These are phyloP conservation scores for Penicillium coffeae DNA, from an alignment of 495 filamentous ascomycete genomes.

Conservation along the genomic window DNA sequence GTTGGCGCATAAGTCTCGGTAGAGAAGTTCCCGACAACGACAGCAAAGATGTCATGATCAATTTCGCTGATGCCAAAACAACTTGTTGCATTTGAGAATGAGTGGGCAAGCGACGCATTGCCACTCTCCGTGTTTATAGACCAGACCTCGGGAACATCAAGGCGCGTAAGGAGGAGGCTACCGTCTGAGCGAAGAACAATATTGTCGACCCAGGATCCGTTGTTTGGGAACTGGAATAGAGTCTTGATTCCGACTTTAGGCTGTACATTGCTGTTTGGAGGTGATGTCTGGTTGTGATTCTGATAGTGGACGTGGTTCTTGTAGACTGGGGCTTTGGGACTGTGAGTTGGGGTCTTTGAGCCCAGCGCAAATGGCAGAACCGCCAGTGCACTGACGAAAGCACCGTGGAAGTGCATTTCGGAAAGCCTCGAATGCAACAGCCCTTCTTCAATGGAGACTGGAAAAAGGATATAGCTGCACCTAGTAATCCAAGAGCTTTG, in stretches of 20 bases:
- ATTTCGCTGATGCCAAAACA: conserved; percentile 43
- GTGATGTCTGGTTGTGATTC: background rate
- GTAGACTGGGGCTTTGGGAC: too few species aligned
- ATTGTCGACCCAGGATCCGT: conserved; percentile 42
- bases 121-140: conserved; percentile 31
- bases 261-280: conserved; percentile 8
- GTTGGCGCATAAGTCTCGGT: conserved; percentile 19
- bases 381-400: conserved; percentile 12
- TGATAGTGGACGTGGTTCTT: too few species aligned
- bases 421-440: background rate
- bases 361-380: conserved; percentile 10
- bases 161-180: conserved; percentile 32
- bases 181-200: conserved; percentile 31
- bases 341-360: conserved; percentile 5
- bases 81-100: conserved; percentile 30
- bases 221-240: conserved; percentile 29
- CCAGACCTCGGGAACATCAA: conserved; percentile 39
- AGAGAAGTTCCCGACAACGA: conserved; percentile 38
- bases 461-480: too few species aligned
- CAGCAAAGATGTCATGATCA: conserved; percentile 37
- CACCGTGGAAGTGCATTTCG: conserved; percentile 10
- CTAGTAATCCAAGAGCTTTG: too few species aligned
- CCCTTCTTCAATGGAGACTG: background rate
- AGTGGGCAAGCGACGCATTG: conserved; percentile 24
- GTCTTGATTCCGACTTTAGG: conserved; percentile 20